phyloP scores from a whole-genome alignment of 768 basidiomycete genomes.

The Serendipita indica region DNA sequence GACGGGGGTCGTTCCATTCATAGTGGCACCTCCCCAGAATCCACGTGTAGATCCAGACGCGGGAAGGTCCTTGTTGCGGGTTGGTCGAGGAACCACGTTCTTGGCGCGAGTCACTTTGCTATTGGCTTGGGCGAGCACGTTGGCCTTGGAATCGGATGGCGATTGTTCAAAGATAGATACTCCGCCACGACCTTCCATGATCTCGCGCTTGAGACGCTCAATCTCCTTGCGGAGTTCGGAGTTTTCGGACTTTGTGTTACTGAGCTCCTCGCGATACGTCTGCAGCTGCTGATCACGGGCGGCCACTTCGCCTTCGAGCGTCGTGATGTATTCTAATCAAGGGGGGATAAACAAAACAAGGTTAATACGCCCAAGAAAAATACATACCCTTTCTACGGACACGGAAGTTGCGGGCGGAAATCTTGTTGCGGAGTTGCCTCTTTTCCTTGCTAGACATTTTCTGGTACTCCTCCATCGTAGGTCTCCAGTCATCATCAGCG shows the following conservation, averaged over 20 bases:
- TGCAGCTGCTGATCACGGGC: constrained; percentile 85
- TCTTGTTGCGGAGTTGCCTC: constrained; percentile 91
- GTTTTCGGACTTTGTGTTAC: constrained; percentile 67
- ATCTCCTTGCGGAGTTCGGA: constrained; percentile 68
- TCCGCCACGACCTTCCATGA: constrained; percentile 47
- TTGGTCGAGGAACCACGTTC: constrained; percentile 36
- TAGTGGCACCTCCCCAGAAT: constrained; percentile 71
- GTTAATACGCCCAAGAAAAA: constrained; percentile 6
- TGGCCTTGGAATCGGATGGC: background rate
- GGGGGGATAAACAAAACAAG: constrained; percentile 8
- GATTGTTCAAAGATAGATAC: constrained; percentile 1
- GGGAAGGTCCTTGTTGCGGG: constrained; percentile 65
- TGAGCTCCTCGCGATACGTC: constrained; percentile 71
- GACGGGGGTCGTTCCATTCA: constrained; percentile 57
- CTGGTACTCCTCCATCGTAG: constrained; percentile 82
- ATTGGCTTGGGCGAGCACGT: constrained; percentile 12
- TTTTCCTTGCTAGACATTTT: constrained; percentile 95
- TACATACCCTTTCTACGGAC: constrained; percentile 73
- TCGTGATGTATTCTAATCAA: constrained; percentile 73
- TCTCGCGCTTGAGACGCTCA: constrained; percentile 51
- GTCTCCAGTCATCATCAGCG: constrained; percentile 66
- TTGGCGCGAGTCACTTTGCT: constrained; percentile 14
- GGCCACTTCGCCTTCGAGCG: constrained; percentile 84
- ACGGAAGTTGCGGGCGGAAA: constrained; percentile 89
- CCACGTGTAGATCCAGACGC: constrained; percentile 33